A percentile compares a stretch with the other conserved stretches of the same genome.
Conservation (phyloP, 2,329 filamentous ascomycete genomes). For the Penicillium sp. region DNA sequence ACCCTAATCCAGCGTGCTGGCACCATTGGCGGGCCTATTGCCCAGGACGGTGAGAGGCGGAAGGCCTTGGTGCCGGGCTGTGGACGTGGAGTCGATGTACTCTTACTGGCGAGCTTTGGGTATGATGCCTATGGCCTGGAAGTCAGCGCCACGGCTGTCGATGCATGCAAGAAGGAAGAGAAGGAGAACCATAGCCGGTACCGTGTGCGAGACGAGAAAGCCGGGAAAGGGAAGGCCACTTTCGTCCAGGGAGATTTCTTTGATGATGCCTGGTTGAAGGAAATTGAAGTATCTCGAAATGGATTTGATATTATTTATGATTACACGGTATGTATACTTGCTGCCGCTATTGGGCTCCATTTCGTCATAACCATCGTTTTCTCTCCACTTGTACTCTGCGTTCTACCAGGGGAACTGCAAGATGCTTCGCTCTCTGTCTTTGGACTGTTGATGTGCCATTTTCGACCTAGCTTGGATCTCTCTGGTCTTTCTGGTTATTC, state of each 20-base stretch:
- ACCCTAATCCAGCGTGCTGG: slow-evolving; percentile 46
- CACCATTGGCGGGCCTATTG: slow-evolving; percentile 42
- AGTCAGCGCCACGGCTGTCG: slow-evolving; percentile 55
- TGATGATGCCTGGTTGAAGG: slow-evolving; percentile 46
- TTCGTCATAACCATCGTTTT: neutral
- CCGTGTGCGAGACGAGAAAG: slow-evolving; percentile 35
- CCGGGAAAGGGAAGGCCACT: slow-evolving; percentile 42
- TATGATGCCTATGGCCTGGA: slow-evolving; percentile 81
- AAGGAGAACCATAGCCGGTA: slow-evolving; percentile 38
- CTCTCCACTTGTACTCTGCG: neutral
- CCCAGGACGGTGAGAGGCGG: slow-evolving; percentile 39
- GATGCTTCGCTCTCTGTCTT: neutral
- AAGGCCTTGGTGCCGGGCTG: slow-evolving; percentile 79
- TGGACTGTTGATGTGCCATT: neutral
- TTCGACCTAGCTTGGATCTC: neutral
- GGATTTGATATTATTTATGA: slow-evolving; percentile 62
- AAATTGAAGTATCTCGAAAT: slow-evolving; percentile 35
- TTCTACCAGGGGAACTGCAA: slow-evolving; percentile 1
- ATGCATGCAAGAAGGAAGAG: slow-evolving; percentile 43
- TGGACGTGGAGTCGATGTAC: slow-evolving; percentile 79
- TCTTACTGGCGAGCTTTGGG: slow-evolving; percentile 73
- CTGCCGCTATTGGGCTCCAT: neutral
- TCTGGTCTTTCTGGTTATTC: neutral
- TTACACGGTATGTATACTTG: slow-evolving; percentile 56
- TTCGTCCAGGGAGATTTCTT: slow-evolving; percentile 53